Evolutionary conservation across 768 basidiomycete species (phyloP), one percentile per base, ranked within the genome.

Genomic region (Lyophyllum semitale): DNA sequence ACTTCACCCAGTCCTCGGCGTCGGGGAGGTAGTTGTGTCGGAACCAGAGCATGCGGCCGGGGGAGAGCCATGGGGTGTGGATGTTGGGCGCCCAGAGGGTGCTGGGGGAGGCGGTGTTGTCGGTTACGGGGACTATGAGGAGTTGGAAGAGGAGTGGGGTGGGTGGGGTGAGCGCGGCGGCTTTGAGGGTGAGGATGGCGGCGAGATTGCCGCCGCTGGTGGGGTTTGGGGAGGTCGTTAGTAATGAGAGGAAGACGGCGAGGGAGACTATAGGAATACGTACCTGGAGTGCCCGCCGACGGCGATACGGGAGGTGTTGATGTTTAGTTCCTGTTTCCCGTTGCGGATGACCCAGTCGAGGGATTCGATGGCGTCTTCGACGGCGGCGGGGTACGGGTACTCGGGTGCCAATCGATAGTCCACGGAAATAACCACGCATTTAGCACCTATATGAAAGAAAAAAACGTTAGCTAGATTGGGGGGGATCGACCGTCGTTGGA

Each of bases 201-300:
- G n/a, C n/a, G n/a, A n/a, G n/a, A n/a, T n/a, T n/a, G n/a, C n/a
- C n/a, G 1, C 84, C 88, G 3, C 89, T 88, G 51, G 87, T 89
- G 25, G 6, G 22, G n/a, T n/a, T n/a, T n/a, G n/a, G n/a, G n/a
- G n/a, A n/a, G n/a, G 18, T 23, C 11, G 9, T 45, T 26, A 25
- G 20, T 3, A 17, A 41, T 23, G n/a, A n/a, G n/a, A n/a, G n/a
- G n/a, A n/a, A n/a, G n/a, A n/a, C n/a, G n/a, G n/a, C n/a, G n/a
- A n/a, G n/a, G 4, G 15, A 25, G 46, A 54, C 13, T 40, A 22
- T 32, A 29, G n/a, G 17, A 17, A 8, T 13, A 50, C 70, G 20
- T 66, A 82, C 87, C 88, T 87, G 15, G 88, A 89, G 90, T 79
- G 51, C n/a, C n/a, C n/a, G n/a, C n/a, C n/a, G n/a, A n/a, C n/a